Conservation (phyloP, 2,329 filamentous ascomycete genomes). For the Thielaviopsis euricoi region DNA sequence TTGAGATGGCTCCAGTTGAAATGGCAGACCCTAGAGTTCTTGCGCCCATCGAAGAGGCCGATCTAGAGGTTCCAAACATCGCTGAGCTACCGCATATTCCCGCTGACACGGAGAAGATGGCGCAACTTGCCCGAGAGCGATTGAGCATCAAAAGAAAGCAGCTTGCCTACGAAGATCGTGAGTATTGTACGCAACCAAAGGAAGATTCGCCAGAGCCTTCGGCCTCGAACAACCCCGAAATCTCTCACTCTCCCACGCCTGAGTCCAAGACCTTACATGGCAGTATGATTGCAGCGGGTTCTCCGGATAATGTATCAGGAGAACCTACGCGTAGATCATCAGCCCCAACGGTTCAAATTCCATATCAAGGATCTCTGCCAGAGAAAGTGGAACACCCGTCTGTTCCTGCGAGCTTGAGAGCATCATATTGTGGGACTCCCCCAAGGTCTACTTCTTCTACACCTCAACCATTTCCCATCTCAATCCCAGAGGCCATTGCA, state of each 20-base stretch:
- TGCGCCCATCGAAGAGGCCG: conserved; percentile 19
- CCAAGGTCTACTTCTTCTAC: background rate
- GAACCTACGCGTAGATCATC: background rate
- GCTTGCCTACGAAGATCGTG: conserved; percentile 2
- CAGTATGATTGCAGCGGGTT: background rate
- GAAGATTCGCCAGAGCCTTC: background rate
- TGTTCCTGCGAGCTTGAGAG: background rate
- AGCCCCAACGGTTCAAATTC: background rate
- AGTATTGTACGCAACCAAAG: conserved; percentile 13
- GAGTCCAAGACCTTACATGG: conserved; percentile 8
- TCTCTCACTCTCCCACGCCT: background rate
- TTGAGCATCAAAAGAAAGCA: background rate
- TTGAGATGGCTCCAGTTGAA: conserved; percentile 30
- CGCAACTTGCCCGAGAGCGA: background rate
- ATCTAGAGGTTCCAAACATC: conserved; percentile 13
- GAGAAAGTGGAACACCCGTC: background rate
- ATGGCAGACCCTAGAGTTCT: conserved; percentile 24
- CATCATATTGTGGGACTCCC: background rate
- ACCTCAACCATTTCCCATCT: background rate
- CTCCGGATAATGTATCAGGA: background rate
- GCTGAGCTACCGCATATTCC: conserved; percentile 22
- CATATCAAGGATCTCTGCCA: background rate
- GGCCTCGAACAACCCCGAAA: background rate
- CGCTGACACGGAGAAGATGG: background rate
- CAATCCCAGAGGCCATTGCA: background rate